Conservation (phyloP, 2,329 filamentous ascomycete species). For the Aspergillus fijiensis region DNA sequence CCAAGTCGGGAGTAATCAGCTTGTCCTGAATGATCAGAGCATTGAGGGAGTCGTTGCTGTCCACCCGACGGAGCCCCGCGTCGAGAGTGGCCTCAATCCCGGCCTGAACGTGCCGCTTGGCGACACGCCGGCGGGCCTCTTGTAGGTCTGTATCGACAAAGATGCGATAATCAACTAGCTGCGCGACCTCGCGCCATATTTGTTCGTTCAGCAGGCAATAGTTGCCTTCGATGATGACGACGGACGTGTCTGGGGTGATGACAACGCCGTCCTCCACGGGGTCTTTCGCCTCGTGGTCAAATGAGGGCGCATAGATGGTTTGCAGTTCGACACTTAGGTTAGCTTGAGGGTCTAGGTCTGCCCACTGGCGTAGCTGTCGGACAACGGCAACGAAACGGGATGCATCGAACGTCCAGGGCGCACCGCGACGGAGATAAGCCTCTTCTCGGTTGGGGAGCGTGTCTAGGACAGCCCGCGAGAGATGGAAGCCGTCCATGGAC, state of each 20-base stretch:
- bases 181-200: conserved; percentile 10
- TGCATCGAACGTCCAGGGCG: conserved; percentile 41
- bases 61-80: conserved; percentile 36
- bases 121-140: conserved; percentile 40
- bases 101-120: conserved; percentile 39
- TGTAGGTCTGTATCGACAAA: conserved; percentile 42
- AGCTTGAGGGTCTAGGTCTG: background rate
- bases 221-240: conserved; percentile 29
- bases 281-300: conserved; percentile 39
- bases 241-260: conserved; percentile 24
- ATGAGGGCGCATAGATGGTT: conserved; percentile 30
- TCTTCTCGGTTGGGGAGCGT: conserved; percentile 33
- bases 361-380: conserved; percentile 16
- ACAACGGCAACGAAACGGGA: conserved; percentile 26
- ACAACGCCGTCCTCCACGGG: conserved; percentile 30
- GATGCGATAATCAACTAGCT: conserved; percentile 46
- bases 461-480: conserved; percentile 29
- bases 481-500: conserved; percentile 43
- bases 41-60: conserved; percentile 42
- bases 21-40: conserved; percentile 30
- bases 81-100: conserved; percentile 44
- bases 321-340: conserved; percentile 7
- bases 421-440: conserved; percentile 37
- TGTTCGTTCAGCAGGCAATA: conserved; percentile 26
- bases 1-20: conserved; percentile 27